These are phyloP conservation scores for Heritiera littoralis DNA, from an alignment of 345 rosid genomes.

Conservation along the genomic window DNA sequence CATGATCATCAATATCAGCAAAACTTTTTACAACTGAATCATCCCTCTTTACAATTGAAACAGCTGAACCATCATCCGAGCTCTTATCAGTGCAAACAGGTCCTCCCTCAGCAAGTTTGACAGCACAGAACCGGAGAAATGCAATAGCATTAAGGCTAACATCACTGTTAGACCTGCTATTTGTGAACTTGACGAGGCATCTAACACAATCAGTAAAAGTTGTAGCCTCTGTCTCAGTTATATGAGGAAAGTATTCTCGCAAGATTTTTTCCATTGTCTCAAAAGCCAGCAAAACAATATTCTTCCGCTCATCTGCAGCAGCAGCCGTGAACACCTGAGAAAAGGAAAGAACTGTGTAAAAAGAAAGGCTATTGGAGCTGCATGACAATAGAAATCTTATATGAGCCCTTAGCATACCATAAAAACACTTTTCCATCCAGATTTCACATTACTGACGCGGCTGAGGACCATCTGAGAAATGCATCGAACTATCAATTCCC, in stretches of 20 bases:
- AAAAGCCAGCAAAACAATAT: slow-evolving; percentile 80
- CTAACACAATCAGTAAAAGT: slow-evolving; percentile 91
- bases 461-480: slow-evolving; percentile 97
- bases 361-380: slow-evolving; percentile 19
- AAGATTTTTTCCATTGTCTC: slow-evolving; percentile 96
- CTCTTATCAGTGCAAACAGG: slow-evolving; percentile 65
- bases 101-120: slow-evolving; percentile 91
- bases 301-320: slow-evolving; percentile 89
- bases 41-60: slow-evolving; percentile 35
- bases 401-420: slow-evolving; percentile 50
- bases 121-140: slow-evolving; percentile 90
- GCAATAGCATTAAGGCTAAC: slow-evolving; percentile 96
- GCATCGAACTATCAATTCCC: slow-evolving; percentile 88
- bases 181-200: slow-evolving; percentile 92
- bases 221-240: slow-evolving; percentile 89
- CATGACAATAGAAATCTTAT: slow-evolving; percentile 18
- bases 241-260: slow-evolving; percentile 82
- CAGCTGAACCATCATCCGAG: slow-evolving; percentile 39
- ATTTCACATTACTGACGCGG: slow-evolving; percentile 86
- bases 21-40: slow-evolving; percentile 38
- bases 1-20: slow-evolving; percentile 67
- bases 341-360: slow-evolving; percentile 25
- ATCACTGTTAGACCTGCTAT: slow-evolving; percentile 77
- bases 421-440: slow-evolving; percentile 99
- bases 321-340: slow-evolving; percentile 80